These are phyloP conservation scores for Arxiozyma heterogenica DNA, from an alignment of 1,139 yeast species.

Conservation along the genomic window DNA sequence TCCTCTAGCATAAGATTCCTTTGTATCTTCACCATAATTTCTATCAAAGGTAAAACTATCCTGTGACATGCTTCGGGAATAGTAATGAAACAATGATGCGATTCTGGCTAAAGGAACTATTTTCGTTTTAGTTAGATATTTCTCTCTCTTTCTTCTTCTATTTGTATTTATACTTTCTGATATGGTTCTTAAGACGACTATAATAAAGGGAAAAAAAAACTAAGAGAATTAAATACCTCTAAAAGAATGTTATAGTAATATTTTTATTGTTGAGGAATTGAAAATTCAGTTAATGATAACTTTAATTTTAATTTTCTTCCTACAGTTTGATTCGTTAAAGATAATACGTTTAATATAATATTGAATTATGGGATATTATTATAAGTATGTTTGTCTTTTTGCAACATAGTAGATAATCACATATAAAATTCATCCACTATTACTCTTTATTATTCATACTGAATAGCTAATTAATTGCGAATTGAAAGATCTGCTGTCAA, in stretches of 20 bases:
- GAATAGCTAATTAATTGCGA: neutral
- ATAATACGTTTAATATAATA: too few species aligned
- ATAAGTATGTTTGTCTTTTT: neutral
- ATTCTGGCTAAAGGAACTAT: neutral
- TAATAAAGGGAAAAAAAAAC: too few species aligned
- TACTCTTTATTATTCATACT: too few species aligned
- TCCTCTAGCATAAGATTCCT: constrained; percentile 8
- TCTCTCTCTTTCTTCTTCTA: too few species aligned
- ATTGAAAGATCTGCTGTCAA: neutral
- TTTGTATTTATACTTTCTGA: too few species aligned
- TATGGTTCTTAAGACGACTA: too few species aligned
- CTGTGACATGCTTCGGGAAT: neutral
- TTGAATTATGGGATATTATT: neutral
- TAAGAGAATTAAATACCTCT: neutral
- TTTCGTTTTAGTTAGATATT: too few species aligned
- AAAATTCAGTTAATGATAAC: too few species aligned
- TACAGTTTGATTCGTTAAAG: neutral
- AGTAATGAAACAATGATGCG: neutral
- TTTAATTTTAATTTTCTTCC: neutral
- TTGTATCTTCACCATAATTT: constrained; percentile 8
- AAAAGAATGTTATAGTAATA: neutral
- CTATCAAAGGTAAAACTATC: constrained; percentile 1
- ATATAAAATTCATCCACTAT: too few species aligned
- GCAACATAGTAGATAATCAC: too few species aligned
- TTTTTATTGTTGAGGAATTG: neutral